Evolutionary conservation across 805 yeast genomes (phyloP).

Genomic region (Candida sakaeoensis): DNA sequence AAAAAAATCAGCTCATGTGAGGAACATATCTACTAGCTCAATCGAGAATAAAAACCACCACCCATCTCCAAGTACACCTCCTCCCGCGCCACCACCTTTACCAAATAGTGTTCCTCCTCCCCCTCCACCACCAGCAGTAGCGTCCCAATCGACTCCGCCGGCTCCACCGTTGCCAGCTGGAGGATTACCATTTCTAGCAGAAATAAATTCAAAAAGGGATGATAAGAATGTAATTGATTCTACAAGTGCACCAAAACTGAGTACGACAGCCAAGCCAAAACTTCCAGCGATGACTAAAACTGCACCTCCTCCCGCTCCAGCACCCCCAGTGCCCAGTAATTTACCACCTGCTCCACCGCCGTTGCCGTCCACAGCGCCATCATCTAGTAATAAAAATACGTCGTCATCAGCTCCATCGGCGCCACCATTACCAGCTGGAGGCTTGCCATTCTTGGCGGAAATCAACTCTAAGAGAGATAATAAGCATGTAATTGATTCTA

Average conservation of each 20-base stretch:
- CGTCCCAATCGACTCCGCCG: slow-evolving; percentile 1
- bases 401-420: slow-evolving; percentile 11
- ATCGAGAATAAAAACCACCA: slow-evolving; percentile 15
- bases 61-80: slow-evolving; percentile 8
- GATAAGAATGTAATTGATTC: slow-evolving; percentile 48
- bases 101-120: slow-evolving; percentile 16
- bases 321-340: too few species aligned
- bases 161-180: slow-evolving; percentile 20
- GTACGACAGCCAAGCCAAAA: not conserved
- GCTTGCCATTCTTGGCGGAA: slow-evolving; percentile 55
- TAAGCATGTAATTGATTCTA: slow-evolving; percentile 41
- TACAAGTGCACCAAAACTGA: slow-evolving; percentile 14
- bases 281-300: not conserved
- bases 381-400: not conserved
- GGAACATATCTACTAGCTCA: slow-evolving; percentile 20
- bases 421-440: slow-evolving; percentile 25
- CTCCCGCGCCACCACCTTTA: slow-evolving; percentile 12
- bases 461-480: slow-evolving; percentile 55
- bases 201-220: slow-evolving; percentile 53
- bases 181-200: slow-evolving; percentile 54
- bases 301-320: too few species aligned
- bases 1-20: slow-evolving; percentile 33
- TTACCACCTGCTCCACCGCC: too few species aligned
- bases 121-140: slow-evolving; percentile 15
- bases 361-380: too few species aligned